phyloP scores from a whole-genome alignment of 441 rosid genomes.

The Croton laevigatus region DNA sequence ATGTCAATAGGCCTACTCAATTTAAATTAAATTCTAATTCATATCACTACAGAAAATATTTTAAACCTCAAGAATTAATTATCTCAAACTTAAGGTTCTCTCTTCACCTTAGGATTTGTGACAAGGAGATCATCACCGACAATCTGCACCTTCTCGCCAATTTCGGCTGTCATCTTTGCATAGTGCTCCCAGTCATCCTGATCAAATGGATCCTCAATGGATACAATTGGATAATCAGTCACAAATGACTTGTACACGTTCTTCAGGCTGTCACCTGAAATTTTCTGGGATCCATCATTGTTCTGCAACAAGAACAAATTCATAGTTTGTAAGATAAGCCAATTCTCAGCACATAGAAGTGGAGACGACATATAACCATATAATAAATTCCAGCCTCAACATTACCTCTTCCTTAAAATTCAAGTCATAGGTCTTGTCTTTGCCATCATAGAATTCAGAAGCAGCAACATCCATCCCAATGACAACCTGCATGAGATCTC shows the following conservation, averaged over 20 bases:
- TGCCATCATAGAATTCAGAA: conserved; percentile 71
- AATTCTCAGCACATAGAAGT: no score
- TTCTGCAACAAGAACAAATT: conserved; percentile 33
- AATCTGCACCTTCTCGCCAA: conserved; percentile 75
- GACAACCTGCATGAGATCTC: conserved; percentile 53
- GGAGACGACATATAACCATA: no score
- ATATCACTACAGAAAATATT: background rate
- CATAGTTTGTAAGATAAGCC: no score
- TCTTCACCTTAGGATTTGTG: conserved; percentile 86
- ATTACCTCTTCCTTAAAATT: conserved; percentile 95
- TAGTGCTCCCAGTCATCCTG: conserved; percentile 98
- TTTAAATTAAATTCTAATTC: no score
- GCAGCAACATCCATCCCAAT: conserved; percentile 99
- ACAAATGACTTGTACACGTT: conserved; percentile 89
- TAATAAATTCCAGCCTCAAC: background rate
- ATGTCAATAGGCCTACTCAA: no score
- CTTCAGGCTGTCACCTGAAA: conserved; percentile 81
- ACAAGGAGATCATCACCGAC: conserved; percentile 97
- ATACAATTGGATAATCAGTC: conserved; percentile 87
- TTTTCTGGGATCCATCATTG: conserved; percentile 83
- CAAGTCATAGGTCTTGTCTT: conserved; percentile 81
- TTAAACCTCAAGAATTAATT: background rate
- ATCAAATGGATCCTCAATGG: conserved; percentile 96
- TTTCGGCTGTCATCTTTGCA: conserved; percentile 65
- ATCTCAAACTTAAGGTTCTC: no score